Evolutionary conservation across 495 filamentous ascomycete species (phyloP).

Genomic region (Aspergillus affinis): DNA sequence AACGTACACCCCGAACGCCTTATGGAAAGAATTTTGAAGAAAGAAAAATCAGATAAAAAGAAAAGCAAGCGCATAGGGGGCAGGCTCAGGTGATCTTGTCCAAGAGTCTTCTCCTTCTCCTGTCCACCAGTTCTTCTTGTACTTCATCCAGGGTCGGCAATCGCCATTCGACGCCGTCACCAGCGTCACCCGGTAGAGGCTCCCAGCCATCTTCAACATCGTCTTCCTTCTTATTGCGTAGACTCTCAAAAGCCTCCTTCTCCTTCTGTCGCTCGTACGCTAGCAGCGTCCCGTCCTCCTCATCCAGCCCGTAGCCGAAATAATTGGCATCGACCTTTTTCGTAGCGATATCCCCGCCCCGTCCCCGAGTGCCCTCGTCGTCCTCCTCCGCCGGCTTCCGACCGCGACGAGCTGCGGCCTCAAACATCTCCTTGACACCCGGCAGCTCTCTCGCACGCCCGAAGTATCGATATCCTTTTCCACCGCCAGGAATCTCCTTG

Average conservation of each 20-base stretch:
- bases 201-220: conserved; percentile 68
- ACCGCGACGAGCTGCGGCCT: conserved; percentile 57
- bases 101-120: conserved; percentile 75
- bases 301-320: conserved; percentile 91
- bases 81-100: conserved; percentile 66
- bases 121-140: conserved; percentile 85
- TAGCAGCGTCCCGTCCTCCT: conserved; percentile 84
- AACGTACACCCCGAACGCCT: conserved; percentile 5
- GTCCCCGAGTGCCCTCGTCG: conserved; percentile 58
- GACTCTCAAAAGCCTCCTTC: conserved; percentile 68
- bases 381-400: conserved; percentile 63
- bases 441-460: conserved; percentile 87
- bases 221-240: conserved; percentile 50
- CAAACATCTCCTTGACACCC: conserved; percentile 96
- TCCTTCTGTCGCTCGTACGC: conserved; percentile 83
- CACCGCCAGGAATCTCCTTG: conserved; percentile 82
- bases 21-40: conserved; percentile 23
- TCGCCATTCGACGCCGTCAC: conserved; percentile 81
- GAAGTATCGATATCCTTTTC: conserved; percentile 91
- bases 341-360: conserved; percentile 65
- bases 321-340: conserved; percentile 90
- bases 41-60: conserved; percentile 11
- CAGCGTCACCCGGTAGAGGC: conserved; percentile 79
- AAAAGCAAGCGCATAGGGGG: conserved; percentile 13
- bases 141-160: conserved; percentile 87